Base-by-base conservation (phyloP, 1,139 yeast species). In the Blastobotrys elegans region DNA sequence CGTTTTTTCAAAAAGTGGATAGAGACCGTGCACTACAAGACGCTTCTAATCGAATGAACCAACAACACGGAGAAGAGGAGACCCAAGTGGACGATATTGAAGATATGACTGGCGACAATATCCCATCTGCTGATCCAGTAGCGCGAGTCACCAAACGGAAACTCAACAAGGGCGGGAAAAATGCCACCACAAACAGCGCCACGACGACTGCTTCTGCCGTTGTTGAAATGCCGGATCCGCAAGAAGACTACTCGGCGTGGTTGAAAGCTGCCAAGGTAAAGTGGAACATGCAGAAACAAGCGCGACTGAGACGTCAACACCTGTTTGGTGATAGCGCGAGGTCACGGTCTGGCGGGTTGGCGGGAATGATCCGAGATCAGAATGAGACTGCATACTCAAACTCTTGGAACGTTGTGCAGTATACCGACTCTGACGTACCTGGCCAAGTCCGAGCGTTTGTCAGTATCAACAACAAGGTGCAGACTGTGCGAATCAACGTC, bases 381-480 rank as follows among this genome's bases (percentile, higher is more conserved):
- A 95, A 96, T 0, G 95, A 84, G 59, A 73, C 70, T 18, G 62
- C 60, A 3, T 80, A 83, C 59, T 86, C 87, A 10, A 84, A 82
- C 4, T 76, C 82, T 37, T 92, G 98, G 97, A 89, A 89, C 54
- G 74, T 92, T 42, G 67, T 92, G 44, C 92, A 89, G 59, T 81
- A 87, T 58, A 76, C 77, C 50, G 63, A 71, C 2, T 77, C 82
- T 0, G 56, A 58, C 2, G 18, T 50, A 18, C 84, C 89, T 0
- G 98, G 97, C 8, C 84, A 79, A 47, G 71, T 90, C 37, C 82
- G 81, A 50, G 96, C 86, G 0, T 79, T 75, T 62, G 88, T 83
- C 1, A 64, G 79, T 54, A 80, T 92, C 41, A 79, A 80, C 53
- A 82, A 79, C 13, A 84, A 82, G 59, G 75, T 92, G 16, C 97